These are phyloP conservation scores for Lachnellula arida DNA, from an alignment of 2,329 filamentous ascomycete species.

Conservation along the genomic window DNA sequence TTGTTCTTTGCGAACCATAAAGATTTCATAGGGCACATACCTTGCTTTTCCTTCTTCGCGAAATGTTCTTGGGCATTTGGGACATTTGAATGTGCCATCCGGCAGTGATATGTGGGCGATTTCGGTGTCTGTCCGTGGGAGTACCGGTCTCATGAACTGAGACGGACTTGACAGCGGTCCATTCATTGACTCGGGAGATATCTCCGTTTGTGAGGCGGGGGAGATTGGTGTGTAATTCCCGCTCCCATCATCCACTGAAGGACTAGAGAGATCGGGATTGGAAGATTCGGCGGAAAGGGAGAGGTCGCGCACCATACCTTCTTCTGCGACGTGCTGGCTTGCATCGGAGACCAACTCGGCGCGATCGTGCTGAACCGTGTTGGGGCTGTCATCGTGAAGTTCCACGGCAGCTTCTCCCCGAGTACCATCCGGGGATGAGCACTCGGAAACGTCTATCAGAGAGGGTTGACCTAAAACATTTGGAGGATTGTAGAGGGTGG, in stretches of 20 bases:
- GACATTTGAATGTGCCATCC: conserved; percentile 7
- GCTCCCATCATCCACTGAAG: conserved; percentile 12
- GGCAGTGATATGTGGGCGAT: neutral
- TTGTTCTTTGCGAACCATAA: no score
- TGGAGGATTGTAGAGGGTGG: no score
- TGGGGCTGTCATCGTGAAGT: conserved; percentile 16
- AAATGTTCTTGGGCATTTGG: conserved; percentile 15
- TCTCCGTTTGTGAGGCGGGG: neutral
- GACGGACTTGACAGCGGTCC: neutral
- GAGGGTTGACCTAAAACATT: conserved; percentile 5
- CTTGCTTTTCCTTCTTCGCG: neutral
- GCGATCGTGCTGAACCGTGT: conserved; percentile 11
- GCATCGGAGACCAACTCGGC: conserved; percentile 16
- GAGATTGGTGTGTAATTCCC: conserved; percentile 3
- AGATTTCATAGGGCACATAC: neutral
- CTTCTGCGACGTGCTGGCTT: conserved; percentile 17
- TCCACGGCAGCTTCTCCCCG: conserved; percentile 18
- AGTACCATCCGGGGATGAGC: conserved; percentile 5
- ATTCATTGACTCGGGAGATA: neutral
- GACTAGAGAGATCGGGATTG: conserved; percentile 6
- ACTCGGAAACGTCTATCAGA: conserved; percentile 18
- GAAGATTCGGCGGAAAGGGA: conserved; percentile 1
- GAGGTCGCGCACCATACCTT: conserved; percentile 7
- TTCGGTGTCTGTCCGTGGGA: neutral
- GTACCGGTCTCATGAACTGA: no score